Evolutionary conservation across 1,284 basidiomycete species (phyloP), one percentile per base, ranked within the genome.

Genomic region (Caloboletus firmus): DNA sequence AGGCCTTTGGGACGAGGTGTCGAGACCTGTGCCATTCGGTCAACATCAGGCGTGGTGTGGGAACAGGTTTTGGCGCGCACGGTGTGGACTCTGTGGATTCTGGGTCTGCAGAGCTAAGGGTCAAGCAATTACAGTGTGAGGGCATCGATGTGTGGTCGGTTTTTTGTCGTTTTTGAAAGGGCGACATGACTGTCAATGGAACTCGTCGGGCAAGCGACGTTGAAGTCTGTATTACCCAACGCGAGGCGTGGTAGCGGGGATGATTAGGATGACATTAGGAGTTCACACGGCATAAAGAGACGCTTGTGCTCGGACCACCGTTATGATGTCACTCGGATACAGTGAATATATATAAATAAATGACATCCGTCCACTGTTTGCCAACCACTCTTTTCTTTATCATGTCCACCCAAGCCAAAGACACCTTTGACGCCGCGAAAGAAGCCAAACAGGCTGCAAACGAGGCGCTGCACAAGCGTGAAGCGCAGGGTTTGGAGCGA

Each of bases 11-110:
- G 22, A 18, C 37, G 22, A 42, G 11, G 2, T n/a, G 13, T 20
- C n/a, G 28, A 8, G 52, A 37, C 5, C 59, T 60, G 18, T 24
- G 37, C 6, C 4, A 2, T 17, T 40, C 20, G 8, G 45, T 61
- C 39, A 61, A 58, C 6, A 30, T 15, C n/a, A 22, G 17, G 37
- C 17, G 35, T 37, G 45, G 36, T 5, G 12, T 7, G 12, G 17
- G 39, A 18, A 43, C 18, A n/a, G n/a, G 13, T 9, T 5, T 34
- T n/a, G 17, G 34, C 11, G 46, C 54, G 53, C 48, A 61, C 60
- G 22, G 9, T 35, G n/a, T 43, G 18, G 37, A 17, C 32, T 47
- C 28, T 26, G 30, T 31, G 44, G 26, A 22, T 22, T 58, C 49
- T 11, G 18, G 12, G 40, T 51, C 45, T 0, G 46, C 2, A 3